Evolutionary conservation across 192 early-diverging fungal species (phyloP), one percentile per base, ranked within the genome.

Genomic region (Glomus cerebriforme): DNA sequence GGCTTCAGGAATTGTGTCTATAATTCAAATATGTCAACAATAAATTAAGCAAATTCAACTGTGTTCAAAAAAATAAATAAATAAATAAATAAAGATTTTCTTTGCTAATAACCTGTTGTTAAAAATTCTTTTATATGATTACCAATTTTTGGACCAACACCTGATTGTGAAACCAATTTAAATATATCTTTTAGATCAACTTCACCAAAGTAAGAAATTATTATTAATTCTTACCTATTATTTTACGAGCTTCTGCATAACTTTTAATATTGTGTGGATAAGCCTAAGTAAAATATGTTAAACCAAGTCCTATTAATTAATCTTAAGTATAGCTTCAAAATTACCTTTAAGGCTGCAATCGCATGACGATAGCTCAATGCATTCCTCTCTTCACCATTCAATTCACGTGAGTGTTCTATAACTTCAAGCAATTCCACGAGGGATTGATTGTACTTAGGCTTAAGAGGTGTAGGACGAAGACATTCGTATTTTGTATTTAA

Each of bases 401-500:
- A 17, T 26, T 79, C 73, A 22, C 83, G 59, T 49, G 54, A 27
- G 26, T n/a, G 49, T 75, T 81, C 83, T 54, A 84, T 24, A 13
- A 79, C 32, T 37, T 76, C 59, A 2, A 84, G 69, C 3, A 81
- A 66, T 29, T 63, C 27, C 3, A 84, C 47, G 5, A 84, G 43
- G 22, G 60, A 43, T 65, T 79, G 60, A 68, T 84, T 84, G 59
- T 73, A 74, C 15, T 43, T 47, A 24, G 80, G 47, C 0, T n/a
- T 27, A 3, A 77, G 62, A 19, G 83, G 78, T 43, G 83, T 84
- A n/a, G 82, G 82, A 24, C 80, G 82, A 35, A 83, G 27, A 29
- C 82, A 83, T 72, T 65, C 82, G 67, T 84, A 81, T 34, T 73
- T 77, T 17, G 83, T 72, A 32, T 84, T 84, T 12, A 68, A 37